A percentile compares a stretch with the other conserved stretches of the same genome.
These are phyloP conservation scores for Microascus cirrosus DNA, from an alignment of 2,329 filamentous ascomycete genomes.

Conservation along the genomic window DNA sequence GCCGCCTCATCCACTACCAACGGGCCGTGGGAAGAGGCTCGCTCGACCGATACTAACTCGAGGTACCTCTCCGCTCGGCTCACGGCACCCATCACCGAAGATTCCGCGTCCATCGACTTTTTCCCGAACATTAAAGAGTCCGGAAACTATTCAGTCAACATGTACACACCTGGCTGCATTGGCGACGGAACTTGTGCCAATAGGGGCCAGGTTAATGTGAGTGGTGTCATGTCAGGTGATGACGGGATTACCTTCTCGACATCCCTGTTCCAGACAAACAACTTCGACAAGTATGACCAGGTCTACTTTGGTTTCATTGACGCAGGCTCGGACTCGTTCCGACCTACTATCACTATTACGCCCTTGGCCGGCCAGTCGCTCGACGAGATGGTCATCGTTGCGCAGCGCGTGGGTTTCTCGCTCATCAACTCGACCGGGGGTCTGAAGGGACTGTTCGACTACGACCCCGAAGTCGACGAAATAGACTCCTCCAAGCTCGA, in stretches of 20 bases:
- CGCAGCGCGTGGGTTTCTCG: constrained; percentile 73
- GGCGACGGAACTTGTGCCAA: constrained; percentile 66
- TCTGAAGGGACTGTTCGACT: constrained; percentile 86
- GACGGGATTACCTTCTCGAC: constrained; percentile 36
- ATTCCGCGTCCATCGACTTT: constrained; percentile 63
- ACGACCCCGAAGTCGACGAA: constrained; percentile 47
- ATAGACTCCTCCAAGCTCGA: constrained; percentile 53
- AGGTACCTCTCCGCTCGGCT: constrained; percentile 66
- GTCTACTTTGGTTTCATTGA: constrained; percentile 83
- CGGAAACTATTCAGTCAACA: constrained; percentile 80
- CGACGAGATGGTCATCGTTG: constrained; percentile 65
- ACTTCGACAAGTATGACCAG: constrained; percentile 93
- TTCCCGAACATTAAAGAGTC: constrained; percentile 75
- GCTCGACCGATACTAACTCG: constrained; percentile 58
- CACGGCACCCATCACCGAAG: constrained; percentile 38
- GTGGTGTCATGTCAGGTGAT: constrained; percentile 52
- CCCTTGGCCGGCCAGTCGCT: constrained; percentile 54
- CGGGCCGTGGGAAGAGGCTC: constrained; percentile 62
- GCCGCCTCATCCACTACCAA: constrained; percentile 54
- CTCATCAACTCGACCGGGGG: constrained; percentile 64
- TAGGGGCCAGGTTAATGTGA: constrained; percentile 75
- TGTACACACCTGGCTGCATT: constrained; percentile 87
- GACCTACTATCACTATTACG: constrained; percentile 67
- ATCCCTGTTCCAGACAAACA: constrained; percentile 78
- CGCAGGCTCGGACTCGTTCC: constrained; percentile 59